Evolutionary conservation across 2,329 filamentous ascomycete genomes (phyloP).

Genomic region (Penicillium sp.): DNA sequence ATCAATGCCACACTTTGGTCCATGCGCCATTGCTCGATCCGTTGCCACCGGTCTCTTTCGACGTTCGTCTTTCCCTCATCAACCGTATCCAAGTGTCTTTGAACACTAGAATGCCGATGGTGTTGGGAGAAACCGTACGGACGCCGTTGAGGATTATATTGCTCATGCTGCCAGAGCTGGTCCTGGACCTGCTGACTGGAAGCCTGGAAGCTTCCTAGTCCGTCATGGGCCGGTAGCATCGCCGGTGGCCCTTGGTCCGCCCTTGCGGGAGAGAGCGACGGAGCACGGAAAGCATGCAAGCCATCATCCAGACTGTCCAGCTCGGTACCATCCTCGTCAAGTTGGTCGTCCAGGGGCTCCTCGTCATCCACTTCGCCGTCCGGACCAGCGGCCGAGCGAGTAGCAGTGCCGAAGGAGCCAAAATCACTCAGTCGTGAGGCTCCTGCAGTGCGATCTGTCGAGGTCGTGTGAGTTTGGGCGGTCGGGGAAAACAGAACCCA

Average conservation of each 20-base stretch:
- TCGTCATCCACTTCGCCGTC: constrained; percentile 40
- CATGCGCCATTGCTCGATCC: constrained; percentile 88
- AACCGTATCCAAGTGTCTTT: constrained; percentile 56
- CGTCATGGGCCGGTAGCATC: constrained; percentile 88
- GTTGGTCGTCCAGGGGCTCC: constrained; percentile 59
- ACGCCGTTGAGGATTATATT: constrained; percentile 71
- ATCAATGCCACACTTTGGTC: constrained; percentile 84
- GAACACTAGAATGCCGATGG: constrained; percentile 56
- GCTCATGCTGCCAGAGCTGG: constrained; percentile 84
- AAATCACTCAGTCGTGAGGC: constrained; percentile 76
- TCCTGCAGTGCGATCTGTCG: constrained; percentile 64
- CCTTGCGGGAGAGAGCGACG: constrained; percentile 46
- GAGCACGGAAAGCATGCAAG: constrained; percentile 78
- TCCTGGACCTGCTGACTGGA: constrained; percentile 68
- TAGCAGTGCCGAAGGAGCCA: constrained; percentile 70
- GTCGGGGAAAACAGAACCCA: constrained; percentile 94
- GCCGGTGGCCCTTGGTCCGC: constrained; percentile 60
- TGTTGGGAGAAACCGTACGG: constrained; percentile 39
- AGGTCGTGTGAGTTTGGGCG: constrained; percentile 67
- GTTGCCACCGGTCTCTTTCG: constrained; percentile 71
- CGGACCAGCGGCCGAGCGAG: constrained; percentile 52
- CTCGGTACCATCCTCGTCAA: constrained; percentile 63
- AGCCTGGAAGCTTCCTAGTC: constrained; percentile 77
- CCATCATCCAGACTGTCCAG: constrained; percentile 92
- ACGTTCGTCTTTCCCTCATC: constrained; percentile 58